phyloP scores from a whole-genome alignment of 306 rosid species.

The Quercus agrifolia region DNA sequence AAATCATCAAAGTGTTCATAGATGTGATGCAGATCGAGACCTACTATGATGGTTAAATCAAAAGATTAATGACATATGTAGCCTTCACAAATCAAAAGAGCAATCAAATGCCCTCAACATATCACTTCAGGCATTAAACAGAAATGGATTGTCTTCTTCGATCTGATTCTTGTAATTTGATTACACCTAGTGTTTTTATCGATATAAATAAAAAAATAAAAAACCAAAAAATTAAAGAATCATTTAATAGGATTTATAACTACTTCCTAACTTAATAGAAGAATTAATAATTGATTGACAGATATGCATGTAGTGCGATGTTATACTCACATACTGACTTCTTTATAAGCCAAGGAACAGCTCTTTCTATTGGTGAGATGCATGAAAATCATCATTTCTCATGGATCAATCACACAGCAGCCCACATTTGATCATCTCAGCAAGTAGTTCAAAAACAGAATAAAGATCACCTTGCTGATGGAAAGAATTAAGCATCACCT shows the following conservation, averaged over 20 bases:
- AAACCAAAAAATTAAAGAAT: not conserved
- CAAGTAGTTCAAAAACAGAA: slow-evolving; percentile 38
- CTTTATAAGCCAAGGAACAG: not conserved
- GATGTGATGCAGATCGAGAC: not conserved
- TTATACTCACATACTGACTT: slow-evolving; percentile 12
- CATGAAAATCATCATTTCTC: not conserved
- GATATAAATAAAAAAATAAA: not conserved
- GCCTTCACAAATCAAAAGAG: not conserved
- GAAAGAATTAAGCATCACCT: slow-evolving; percentile 38
- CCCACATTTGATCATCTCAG: slow-evolving; percentile 45
- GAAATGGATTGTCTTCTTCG: not conserved
- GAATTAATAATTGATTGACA: not conserved
- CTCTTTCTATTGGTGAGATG: not conserved
- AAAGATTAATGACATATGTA: not conserved
- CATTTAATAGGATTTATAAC: not conserved
- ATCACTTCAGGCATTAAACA: not conserved
- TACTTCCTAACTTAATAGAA: not conserved
- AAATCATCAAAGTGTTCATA: not conserved
- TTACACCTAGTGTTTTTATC: not conserved
- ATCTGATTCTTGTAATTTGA: not conserved
- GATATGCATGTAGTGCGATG: not conserved
- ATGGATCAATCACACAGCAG: slow-evolving; percentile 23
- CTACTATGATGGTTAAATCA: too few relatives aligned
- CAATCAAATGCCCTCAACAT: not conserved
- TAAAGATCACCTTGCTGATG: slow-evolving; percentile 14